Base-by-base conservation (phyloP, 306 rosid species). In the Ziziphus jujuba region DNA sequence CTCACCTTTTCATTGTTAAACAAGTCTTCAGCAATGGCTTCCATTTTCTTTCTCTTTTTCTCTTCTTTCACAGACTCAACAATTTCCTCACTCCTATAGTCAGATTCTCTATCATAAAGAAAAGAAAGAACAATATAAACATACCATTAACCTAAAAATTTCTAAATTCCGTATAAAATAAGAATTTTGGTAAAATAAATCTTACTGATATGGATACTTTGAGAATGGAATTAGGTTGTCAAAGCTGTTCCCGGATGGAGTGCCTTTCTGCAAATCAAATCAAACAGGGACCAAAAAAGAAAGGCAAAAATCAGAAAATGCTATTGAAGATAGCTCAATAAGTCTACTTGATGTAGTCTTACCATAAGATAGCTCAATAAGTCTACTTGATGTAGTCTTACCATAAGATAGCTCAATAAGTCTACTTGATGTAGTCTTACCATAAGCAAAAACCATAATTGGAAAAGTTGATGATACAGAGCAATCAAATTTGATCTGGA, bases 11-110 rank as follows among this genome's bases (percentile, higher is more conserved):
- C 81, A 44, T 82, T 89, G 78, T 81, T 86, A 73, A 92, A 92
- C 64, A 92, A 84, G 57, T 89, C 98, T 56, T 92, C 98, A 4
- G 97, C 88, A 49, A 87, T 44, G 7, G 96, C 98, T 78, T 92
- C 98, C 75, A 66, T 79, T 76, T 87, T 80, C 86, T 81, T 92
- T 72, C 93, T 79, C 74, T 71, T 84, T 72, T 77, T 87, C 81
- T 92, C 98, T 72, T 88, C 88, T 73, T 73, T 84, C 70, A 84
- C 67, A 19, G 81, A 71, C 73, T 83, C 86, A 10, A 53, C 74
- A 54, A 71, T 54, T 66, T 87, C 93, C 63, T 92, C 93, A 50
- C 60, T 84, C 63, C 80, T 90, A 67, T 43, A 52, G 51, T 75
- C 91, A 35, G 95, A 84, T 70, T 79, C 96, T 72, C 98, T 90